Evolutionary conservation across 164 flowering plant genomes (phyloP), one percentile per base, ranked within the genome.

Genomic region (Euptelea pleiosperma): DNA sequence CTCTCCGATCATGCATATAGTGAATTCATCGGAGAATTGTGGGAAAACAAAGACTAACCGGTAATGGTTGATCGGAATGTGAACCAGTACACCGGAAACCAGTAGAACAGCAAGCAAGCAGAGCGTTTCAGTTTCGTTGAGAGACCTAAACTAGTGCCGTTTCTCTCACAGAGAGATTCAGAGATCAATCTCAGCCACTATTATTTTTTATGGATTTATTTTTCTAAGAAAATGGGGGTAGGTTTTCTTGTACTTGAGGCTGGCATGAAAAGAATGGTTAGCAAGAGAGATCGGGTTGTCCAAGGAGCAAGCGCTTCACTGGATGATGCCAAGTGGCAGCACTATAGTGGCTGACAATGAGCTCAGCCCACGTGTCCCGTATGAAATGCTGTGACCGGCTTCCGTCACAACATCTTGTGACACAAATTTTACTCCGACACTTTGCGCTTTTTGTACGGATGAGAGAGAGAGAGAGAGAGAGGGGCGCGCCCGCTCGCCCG

Each of bases 151-250:
- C n/a, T n/a, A n/a, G n/a, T n/a, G n/a, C n/a, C n/a, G n/a, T n/a
- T n/a, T n/a, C n/a, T n/a, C n/a, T n/a, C n/a, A n/a, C n/a, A 48
- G 45, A 16, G 28, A 19, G 41, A 28, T 15, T 1, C 4, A 3
- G 21, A 68, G 66, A 66, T 61, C 52, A 83, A 79, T 74, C 74
- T 74, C 73, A 75, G 89, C 89, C 89, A 83, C 89, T 57, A 79
- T 33, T 60, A 65, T 67, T 73, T 66, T 29, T 24, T 22, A 56
- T 49, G 58, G 64, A 65, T 72, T 70, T 62, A 35, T 57, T 67
- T 72, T 43, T 49, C 7, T 18, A 8, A 21, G 42, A 59, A 61
- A 56, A 54, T 35, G n/a, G n/a, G n/a, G n/a, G n/a, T n/a, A n/a
- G n/a, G n/a, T n/a, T n/a, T n/a, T n/a, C n/a, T 5, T 35, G 6